Base-by-base conservation (phyloP, 208 protist species). In the Acanthamoeba royreba region DNA sequence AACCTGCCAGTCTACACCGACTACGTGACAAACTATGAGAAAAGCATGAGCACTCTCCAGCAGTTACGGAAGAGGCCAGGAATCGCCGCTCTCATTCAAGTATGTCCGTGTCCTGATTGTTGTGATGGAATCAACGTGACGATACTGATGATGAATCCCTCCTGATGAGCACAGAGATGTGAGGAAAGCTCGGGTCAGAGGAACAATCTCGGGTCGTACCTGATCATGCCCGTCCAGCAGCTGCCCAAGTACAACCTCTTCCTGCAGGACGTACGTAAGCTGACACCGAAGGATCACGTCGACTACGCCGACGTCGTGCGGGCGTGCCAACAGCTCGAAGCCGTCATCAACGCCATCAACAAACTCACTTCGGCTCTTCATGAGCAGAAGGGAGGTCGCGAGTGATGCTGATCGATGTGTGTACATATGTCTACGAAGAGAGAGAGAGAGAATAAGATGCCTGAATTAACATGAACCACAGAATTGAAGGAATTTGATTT, bases 181-280 rank as follows among this genome's bases (percentile, higher is more conserved):
- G 69, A 81, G 69, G 69, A 81, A 42, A 28, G 40, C 69, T 81
- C 69, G 33, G 69, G 69, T 2, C 69, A 81, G 69, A 81, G 69
- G 69, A 81, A 47, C 69, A 81, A 81, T n/a, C 38, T 81, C 40
- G 69, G 69, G 69, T 81, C 69, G 4, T 47, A 47, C 38, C 69
- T 81, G 13, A 81, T 81, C 69, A 81, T 81, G 69, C 69, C 69
- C 38, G 69, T 81, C 38, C 69, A 81, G 69, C 69, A 81, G 69
- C 69, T 81, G 69, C 69, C 69, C 69, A 81, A 81, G 69, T 81
- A 81, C 69, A 81, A 81, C 69, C 69, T 81, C 38, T 81, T 81
- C 69, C 69, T 81, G 1, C 69, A 81, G 69, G 69, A n/a, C n/a
- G n/a, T n/a, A n/a, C n/a, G n/a, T n/a, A n/a, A n/a, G n/a, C n/a